Evolutionary conservation across 2,329 filamentous ascomycete species (phyloP).

Genomic region (Pyrenochaeta sp.): DNA sequence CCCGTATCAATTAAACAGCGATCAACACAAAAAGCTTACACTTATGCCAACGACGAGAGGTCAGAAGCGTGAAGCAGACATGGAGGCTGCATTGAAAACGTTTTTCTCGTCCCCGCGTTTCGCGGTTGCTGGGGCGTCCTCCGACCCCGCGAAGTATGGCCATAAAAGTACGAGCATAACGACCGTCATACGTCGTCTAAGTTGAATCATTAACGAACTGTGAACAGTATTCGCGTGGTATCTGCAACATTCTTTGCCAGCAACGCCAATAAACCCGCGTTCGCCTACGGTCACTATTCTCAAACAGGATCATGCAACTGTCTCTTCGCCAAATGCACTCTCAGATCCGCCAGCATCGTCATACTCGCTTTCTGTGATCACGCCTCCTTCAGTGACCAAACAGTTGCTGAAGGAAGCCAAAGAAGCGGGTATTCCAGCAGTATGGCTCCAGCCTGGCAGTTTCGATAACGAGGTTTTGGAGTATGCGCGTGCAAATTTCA

Average conservation of each 20-base stretch:
- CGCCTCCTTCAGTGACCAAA: slow-evolving; percentile 80
- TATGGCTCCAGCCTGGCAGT: slow-evolving; percentile 80
- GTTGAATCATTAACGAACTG: background rate
- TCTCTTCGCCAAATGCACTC: slow-evolving; percentile 72
- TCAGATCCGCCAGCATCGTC: slow-evolving; percentile 61
- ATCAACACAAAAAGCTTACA: background rate
- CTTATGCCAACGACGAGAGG: slow-evolving; percentile 37
- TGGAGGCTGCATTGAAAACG: slow-evolving; percentile 74
- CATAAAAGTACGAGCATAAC: slow-evolving; percentile 72
- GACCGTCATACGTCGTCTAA: background rate
- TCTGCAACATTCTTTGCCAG: slow-evolving; percentile 75
- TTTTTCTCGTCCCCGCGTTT: slow-evolving; percentile 85
- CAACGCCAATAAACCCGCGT: slow-evolving; percentile 84
- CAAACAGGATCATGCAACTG: slow-evolving; percentile 67
- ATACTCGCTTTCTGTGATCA: slow-evolving; percentile 83
- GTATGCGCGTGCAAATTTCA: slow-evolving; percentile 74
- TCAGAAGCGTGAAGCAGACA: slow-evolving; percentile 47
- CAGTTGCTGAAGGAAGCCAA: slow-evolving; percentile 79
- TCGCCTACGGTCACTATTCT: slow-evolving; percentile 70
- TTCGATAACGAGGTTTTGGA: slow-evolving; percentile 79
- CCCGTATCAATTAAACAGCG: background rate
- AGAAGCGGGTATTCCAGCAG: slow-evolving; percentile 71
- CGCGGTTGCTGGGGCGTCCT: slow-evolving; percentile 89
- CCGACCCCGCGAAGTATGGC: slow-evolving; percentile 84
- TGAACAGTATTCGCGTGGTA: slow-evolving; percentile 90